Conservation (phyloP, 2,329 filamentous ascomycete species). For the Dryadomyces quercus-mongolicae region DNA sequence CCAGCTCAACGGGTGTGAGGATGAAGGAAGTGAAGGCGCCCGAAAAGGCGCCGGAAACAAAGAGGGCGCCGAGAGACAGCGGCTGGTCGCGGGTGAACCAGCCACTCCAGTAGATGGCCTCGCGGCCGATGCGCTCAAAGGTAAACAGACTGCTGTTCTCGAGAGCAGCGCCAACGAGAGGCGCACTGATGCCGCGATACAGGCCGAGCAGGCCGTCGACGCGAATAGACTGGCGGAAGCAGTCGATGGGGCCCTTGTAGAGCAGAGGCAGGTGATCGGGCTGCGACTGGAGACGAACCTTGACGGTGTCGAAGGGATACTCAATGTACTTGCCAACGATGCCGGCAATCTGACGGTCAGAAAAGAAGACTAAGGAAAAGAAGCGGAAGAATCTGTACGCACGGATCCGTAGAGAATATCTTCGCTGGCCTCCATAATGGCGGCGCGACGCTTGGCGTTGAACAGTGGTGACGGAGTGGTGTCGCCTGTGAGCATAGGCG, state of each 20-base stretch:
- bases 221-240: conserved; percentile 75
- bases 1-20: conserved; percentile 87
- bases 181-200: conserved; percentile 88
- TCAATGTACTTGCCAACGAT: conserved; percentile 92
- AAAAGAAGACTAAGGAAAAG: background rate
- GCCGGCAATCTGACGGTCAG: conserved; percentile 53
- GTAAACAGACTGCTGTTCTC: conserved; percentile 91
- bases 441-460: conserved; percentile 23
- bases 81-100: conserved; percentile 39
- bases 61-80: conserved; percentile 63
- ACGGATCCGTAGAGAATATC: conserved; percentile 84
- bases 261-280: conserved; percentile 69
- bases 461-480: background rate
- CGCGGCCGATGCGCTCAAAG: conserved; percentile 67
- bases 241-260: conserved; percentile 82
- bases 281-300: conserved; percentile 94
- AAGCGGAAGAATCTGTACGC: conserved; percentile 18
- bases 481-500: background rate
- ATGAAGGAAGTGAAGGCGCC: conserved; percentile 84
- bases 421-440: conserved; percentile 58
- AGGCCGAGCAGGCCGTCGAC: conserved; percentile 69
- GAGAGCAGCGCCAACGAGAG: conserved; percentile 77
- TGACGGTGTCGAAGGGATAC: conserved; percentile 97
- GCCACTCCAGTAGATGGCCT: conserved; percentile 44
- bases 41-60: conserved; percentile 71